Base-by-base conservation (phyloP, 176 grass and related monocot species). In the Zea luxurians region DNA sequence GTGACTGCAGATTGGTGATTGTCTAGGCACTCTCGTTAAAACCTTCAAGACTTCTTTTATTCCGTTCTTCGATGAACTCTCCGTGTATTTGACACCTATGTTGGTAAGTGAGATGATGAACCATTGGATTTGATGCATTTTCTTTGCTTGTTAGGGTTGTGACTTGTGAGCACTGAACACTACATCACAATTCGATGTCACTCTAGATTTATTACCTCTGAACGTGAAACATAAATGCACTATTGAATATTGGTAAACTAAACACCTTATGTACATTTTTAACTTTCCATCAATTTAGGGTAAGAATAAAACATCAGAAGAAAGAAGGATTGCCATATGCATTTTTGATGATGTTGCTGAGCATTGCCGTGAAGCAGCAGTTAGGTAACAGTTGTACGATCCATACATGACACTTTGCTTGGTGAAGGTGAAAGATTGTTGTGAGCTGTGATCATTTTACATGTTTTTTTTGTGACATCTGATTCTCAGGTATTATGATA, bases 301-400 rank as follows among this genome's bases (percentile, higher is more conserved):
- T 36, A 90, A 88, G 73, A 83, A 93, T 63, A 93, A 86, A 83
- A 75, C 88, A 75, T 70, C 85, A 54, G 91, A 93, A 76, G 91
- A 93, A 80, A 88, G 85, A 78, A 93, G 91, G 69, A 80, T 90
- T 57, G 83, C 85, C 10, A 88, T 93, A 44, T 93, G 91, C 85
- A 90, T 93, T 76, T 93, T 93, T 75, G 91, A 93, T 71, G 91
- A 93, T 86, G 85, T 90, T 38, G 91, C 85, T 62, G 91, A 93
- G 82, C 91, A 93, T 78, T 93, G 91, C 73, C 88, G 77, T 38
- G 88, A 88, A 83, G 80, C 88, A 57, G 91, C 91, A 78, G 71
- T 90, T 20, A 90, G 83, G 91, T 93, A 80, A 85, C 34, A 75
- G 34, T 75, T 75, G 48, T 80, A 71, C 34, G 58, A 43, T 59